Conservation (phyloP, 306 rosid species). For the Datisca glomerata region DNA sequence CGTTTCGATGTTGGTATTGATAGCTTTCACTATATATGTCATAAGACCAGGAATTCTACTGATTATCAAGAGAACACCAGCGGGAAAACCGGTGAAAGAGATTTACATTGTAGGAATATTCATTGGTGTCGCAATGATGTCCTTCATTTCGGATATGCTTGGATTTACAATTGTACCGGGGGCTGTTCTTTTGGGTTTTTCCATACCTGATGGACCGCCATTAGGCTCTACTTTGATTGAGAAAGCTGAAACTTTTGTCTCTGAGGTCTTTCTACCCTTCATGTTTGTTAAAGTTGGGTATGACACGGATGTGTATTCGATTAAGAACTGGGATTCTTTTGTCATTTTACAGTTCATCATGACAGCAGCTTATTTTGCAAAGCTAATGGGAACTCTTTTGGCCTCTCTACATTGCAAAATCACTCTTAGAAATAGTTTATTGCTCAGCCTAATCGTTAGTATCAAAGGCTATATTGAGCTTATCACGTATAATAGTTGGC, state of each 20-base stretch:
- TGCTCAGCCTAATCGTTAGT: neutral
- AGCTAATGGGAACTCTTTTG: neutral
- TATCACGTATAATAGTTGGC: neutral
- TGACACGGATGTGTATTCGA: neutral
- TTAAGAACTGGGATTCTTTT: neutral
- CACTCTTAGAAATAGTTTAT: neutral
- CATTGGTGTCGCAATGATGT: slow-evolving; percentile 24
- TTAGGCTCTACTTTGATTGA: slow-evolving; percentile 37
- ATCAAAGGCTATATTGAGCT: neutral
- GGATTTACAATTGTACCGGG: slow-evolving; percentile 51
- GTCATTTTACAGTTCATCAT: neutral
- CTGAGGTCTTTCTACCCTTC: slow-evolving; percentile 43
- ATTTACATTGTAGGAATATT: slow-evolving; percentile 23
- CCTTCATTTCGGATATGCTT: slow-evolving; percentile 27
- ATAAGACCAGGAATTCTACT: slow-evolving; percentile 17
- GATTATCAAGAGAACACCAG: slow-evolving; percentile 27
- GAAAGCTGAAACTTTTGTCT: slow-evolving; percentile 22
- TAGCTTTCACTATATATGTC: slow-evolving; percentile 1
- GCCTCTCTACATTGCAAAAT: neutral
- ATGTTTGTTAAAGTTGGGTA: neutral
- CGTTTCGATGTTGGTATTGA: slow-evolving; percentile 3
- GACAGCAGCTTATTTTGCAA: neutral
- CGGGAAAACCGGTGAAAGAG: slow-evolving; percentile 32
- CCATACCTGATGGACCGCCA: slow-evolving; percentile 59
- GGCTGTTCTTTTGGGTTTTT: slow-evolving; percentile 42